Evolutionary conservation across 2,329 filamentous ascomycete species (phyloP), one percentile per base, ranked within the genome.

Genomic region (Sporothrix schenckii): DNA sequence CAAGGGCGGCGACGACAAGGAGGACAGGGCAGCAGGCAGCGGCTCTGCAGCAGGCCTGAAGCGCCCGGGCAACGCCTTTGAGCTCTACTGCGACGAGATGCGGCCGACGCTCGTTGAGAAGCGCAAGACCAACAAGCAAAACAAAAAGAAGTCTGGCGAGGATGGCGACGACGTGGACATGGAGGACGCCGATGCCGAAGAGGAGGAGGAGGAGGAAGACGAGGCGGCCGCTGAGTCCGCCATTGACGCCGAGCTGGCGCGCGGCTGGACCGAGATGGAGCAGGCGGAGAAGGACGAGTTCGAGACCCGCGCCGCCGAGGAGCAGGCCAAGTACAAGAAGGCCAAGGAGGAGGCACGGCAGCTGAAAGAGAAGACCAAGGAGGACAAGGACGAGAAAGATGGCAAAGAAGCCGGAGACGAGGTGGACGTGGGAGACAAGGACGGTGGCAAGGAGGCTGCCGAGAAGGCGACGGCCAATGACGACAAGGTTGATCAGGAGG

Each of bases 191-290:
- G 71, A 68, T 11, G 72, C 9, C 74, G 76, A 10, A 75, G 78
- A 69, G 74, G 67, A 66, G 3, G 71, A 69, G 27, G 67, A 66
- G 3, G 71, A 69, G 27, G 67, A 65, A 5, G 67, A 63, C 61
- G 72, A 70, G 19, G 68, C 54, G 2, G 61, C 11, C 2, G 54
- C 50, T 16, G 65, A 58, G 24, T 69, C 56, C 69, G 80, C 81
- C 70, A 76, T 86, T 14, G 85, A 87, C n/a, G 84, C 86, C 67
- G 85, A 87, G 79, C 81, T 88, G 10, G 79, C 81, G n/a, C 82
- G 81, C 14, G 80, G 80, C 54, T 89, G 87, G 86, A 84, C 86
- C 71, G 83, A 85, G 24, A 80, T 88, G 16, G 77, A 83, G 4
- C 81, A 84, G 58, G 78, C 77, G 27, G 81, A 84, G 66, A 84